Base-by-base conservation (phyloP, 2,329 filamentous ascomycete species). In the Reticulascus tulasneorum region DNA sequence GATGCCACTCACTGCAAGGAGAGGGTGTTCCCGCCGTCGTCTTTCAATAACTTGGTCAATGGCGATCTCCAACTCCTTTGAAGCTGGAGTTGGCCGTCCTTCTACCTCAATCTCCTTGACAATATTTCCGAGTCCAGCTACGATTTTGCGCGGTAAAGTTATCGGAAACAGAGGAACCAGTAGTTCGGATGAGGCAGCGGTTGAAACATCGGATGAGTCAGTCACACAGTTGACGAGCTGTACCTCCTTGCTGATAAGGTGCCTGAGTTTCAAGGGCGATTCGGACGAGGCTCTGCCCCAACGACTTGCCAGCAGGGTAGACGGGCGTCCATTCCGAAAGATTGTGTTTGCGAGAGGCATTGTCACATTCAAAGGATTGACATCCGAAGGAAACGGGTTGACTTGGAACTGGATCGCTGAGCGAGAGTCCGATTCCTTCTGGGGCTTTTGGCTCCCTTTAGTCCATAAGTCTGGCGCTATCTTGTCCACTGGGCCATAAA, bases 261-360 rank as follows among this genome's bases (percentile, higher is more conserved):
- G 46, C 3, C 46, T 23, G 20, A 61, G 33, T 23, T 58, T 47
- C 33, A 57, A 57, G 9, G 53, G 48, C 9, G 53, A 52, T 17
- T 34, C 39, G 6, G 31, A 17, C 5, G 32, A 21, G 13, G 33
- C 26, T 9, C 24, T 26, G n/a, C 31, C 30, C 69, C 69, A 74
- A 37, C 47, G 56, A 38, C 59, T 66, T 3, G 64, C 61, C 19
- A 73, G 52, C 7, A 86, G 59, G 2, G 79, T 84, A 3, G 80
- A 80, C 2, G 65, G 64, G 18, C 65, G 68, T 29, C 79, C 83
- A 42, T 82, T 91, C 24, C 80, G 75, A 52, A 93, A 93, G 7
- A 88, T 64, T 0, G 87, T 94, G 51, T 88, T 86, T 25, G 86
- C 82, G 18, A 93, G 63, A 3, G 86, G 86, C 3, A 90, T 40